A percentile compares a stretch with the other conserved stretches of the same genome.
phyloP scores from a whole-genome alignment of 108 stramenopile genomes.

The Phaeodactylum tricornutum region DNA sequence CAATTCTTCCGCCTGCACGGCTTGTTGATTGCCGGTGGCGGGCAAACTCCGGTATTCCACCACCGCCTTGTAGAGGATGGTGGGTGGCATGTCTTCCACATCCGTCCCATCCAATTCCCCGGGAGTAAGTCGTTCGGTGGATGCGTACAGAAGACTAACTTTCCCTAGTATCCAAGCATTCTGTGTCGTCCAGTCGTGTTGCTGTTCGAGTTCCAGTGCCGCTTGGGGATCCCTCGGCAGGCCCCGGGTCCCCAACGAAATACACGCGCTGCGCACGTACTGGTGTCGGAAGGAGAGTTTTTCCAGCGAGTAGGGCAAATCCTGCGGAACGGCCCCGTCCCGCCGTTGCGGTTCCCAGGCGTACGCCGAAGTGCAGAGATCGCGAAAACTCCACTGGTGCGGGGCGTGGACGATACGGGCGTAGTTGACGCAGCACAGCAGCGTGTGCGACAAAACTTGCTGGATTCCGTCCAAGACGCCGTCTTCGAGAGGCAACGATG shows the following conservation, averaged over 20 bases:
- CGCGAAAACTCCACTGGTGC: constrained; percentile 20
- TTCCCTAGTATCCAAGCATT: constrained; percentile 17
- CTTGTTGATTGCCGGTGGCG: constrained; percentile 29
- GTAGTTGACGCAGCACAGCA: constrained; percentile 31
- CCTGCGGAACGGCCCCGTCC: constrained; percentile 2
- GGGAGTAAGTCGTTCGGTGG: constrained; percentile 20
- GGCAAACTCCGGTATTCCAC: constrained; percentile 45
- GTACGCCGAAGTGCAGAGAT: constrained; percentile 15
- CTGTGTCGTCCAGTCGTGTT: constrained; percentile 14
- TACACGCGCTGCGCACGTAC: constrained; percentile 22
- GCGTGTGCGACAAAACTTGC: constrained; percentile 27
- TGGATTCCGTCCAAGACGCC: constrained; percentile 43
- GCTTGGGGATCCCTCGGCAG: too few species aligned
- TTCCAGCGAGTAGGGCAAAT: constrained; percentile 17
- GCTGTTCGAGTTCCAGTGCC: constrained; percentile 3
- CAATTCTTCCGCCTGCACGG: constrained; percentile 41
- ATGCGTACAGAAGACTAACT: constrained; percentile 28
- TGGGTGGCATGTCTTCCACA: constrained; percentile 16
- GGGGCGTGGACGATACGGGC: constrained; percentile 21
- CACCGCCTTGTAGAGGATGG: constrained; percentile 28
- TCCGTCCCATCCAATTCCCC: constrained; percentile 32
- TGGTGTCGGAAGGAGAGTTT: constrained; percentile 24
- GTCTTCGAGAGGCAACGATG: constrained; percentile 31
- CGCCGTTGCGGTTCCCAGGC: constrained; percentile 17
- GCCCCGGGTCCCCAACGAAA: too few species aligned